A percentile compares a stretch with the other conserved stretches of the same genome.
These are phyloP conservation scores for Pythium plurisporium DNA, from an alignment of 352 stramenopile genomes.

Conservation along the genomic window DNA sequence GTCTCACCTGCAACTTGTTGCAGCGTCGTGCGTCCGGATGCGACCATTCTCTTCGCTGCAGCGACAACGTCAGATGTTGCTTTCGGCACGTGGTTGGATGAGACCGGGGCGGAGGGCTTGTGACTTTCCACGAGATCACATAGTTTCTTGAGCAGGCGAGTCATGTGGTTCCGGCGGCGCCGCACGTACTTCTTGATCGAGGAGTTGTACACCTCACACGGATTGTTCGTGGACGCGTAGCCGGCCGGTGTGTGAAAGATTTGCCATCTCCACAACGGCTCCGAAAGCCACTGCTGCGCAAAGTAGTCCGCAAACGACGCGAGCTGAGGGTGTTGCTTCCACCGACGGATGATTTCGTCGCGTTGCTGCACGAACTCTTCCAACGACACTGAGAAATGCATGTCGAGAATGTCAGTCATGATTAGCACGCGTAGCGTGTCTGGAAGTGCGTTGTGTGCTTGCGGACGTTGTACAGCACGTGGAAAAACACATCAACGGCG, in stretches of 20 bases:
- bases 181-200: neutral
- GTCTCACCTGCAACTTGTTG: too few relatives aligned
- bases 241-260: neutral
- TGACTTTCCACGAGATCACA: neutral
- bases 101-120: neutral
- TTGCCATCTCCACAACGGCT: neutral
- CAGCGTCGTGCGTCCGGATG: neutral
- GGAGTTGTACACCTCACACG: neutral
- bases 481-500: constrained; percentile 22
- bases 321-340: neutral
- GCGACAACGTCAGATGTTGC: neutral
- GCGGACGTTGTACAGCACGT: constrained; percentile 22
- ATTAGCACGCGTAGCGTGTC: neutral
- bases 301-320: neutral
- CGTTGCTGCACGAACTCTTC: neutral
- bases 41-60: neutral
- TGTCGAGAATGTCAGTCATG: neutral
- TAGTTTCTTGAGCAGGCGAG: neutral
- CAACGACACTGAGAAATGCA: neutral
- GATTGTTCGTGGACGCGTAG: neutral
- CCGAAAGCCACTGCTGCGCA: neutral
- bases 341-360: neutral
- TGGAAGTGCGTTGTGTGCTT: constrained; percentile 12
- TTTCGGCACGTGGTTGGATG: neutral
- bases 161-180: neutral